phyloP scores from a whole-genome alignment of 352 stramenopile species.

The Pythium folliculosum region DNA sequence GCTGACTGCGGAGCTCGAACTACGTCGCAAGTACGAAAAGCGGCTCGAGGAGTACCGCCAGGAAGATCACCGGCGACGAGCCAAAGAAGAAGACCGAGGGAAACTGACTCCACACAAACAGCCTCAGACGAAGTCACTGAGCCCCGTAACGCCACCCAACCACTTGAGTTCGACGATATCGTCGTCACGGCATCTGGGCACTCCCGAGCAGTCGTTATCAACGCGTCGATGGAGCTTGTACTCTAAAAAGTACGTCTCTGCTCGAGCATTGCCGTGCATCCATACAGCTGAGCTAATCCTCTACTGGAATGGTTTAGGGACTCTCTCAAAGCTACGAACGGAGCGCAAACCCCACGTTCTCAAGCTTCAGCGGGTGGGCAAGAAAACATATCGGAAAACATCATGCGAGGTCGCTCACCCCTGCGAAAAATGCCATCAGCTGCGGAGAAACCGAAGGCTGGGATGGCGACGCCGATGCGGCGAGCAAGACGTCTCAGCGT shows the following conservation, averaged over 20 bases:
- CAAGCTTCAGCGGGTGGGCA: constrained; percentile 38
- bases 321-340: constrained; percentile 12
- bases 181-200: constrained; percentile 32
- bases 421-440: constrained; percentile 29
- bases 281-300: constrained; percentile 1
- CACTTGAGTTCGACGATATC: constrained; percentile 39
- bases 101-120: constrained; percentile 4
- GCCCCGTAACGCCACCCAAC: constrained; percentile 23
- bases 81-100: constrained; percentile 47
- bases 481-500: constrained; percentile 34
- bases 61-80: constrained; percentile 49
- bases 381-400: constrained; percentile 82
- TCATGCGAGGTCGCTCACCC: constrained; percentile 47
- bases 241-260: constrained; percentile 51
- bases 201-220: constrained; percentile 44
- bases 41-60: constrained; percentile 72
- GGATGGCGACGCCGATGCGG: constrained; percentile 33
- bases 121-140: not conserved
- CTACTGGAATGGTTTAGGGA: constrained; percentile 9
- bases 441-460: constrained; percentile 34
- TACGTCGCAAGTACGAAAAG: constrained; percentile 79
- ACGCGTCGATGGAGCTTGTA: constrained; percentile 72
- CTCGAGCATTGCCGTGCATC: not conserved
- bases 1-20: constrained; percentile 55
- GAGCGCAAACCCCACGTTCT: not conserved